Conservation (phyloP, 768 basidiomycete genomes). For the Auriculariales sp. region DNA sequence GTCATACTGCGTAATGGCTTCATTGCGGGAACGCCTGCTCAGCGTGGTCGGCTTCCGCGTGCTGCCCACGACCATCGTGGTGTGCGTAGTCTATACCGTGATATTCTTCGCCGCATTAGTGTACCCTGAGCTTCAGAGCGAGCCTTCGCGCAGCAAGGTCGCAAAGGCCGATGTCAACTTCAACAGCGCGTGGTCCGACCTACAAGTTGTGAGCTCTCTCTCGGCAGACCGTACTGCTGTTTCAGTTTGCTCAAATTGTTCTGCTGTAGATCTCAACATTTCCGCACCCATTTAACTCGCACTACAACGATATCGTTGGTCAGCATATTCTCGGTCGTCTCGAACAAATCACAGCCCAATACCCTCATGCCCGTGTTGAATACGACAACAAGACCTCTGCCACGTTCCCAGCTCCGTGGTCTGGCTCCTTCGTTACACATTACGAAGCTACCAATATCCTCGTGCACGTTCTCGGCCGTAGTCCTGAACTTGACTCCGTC, state of each 20-base stretch:
- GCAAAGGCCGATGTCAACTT: constrained; percentile 28
- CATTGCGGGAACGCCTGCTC: constrained; percentile 12
- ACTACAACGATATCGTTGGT: constrained; percentile 51
- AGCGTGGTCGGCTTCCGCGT: constrained; percentile 23
- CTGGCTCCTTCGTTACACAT: constrained; percentile 21
- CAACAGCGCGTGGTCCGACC: constrained; percentile 40
- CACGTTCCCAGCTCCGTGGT: constrained; percentile 16
- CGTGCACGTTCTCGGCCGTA: constrained; percentile 40
- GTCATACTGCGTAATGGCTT: too few species aligned
- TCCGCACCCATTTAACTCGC: constrained; percentile 70
- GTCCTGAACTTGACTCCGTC: constrained; percentile 30
- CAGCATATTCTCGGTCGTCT: constrained; percentile 44
- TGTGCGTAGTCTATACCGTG: constrained; percentile 30
- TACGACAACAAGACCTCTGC: constrained; percentile 30
- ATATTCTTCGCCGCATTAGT: constrained; percentile 32
- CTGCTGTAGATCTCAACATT: constrained; percentile 38
- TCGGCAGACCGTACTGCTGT: not conserved
- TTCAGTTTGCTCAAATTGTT: not conserved
- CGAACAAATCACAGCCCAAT: constrained; percentile 24
- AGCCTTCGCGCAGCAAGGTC: constrained; percentile 23
- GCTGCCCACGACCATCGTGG: constrained; percentile 30
- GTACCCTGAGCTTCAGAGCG: constrained; percentile 31
- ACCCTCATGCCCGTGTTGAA: constrained; percentile 28
- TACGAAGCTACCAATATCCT: constrained; percentile 58
- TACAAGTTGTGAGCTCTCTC: constrained; percentile 23